Base-by-base conservation (phyloP, 2,329 filamentous ascomycete genomes). In the Talaromyces rugulosus region DNA sequence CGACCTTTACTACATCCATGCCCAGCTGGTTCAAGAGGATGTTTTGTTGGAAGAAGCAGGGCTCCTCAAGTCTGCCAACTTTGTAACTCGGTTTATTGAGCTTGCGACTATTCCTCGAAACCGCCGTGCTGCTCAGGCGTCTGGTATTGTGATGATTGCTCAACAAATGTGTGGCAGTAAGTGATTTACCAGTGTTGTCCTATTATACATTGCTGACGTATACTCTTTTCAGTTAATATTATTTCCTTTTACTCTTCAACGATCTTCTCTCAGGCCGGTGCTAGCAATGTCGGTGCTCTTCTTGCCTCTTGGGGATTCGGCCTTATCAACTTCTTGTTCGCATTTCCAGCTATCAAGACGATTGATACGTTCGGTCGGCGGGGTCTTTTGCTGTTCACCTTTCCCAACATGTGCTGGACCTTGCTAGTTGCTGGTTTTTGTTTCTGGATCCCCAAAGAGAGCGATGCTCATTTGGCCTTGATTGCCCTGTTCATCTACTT, bases 101-200 rank as follows among this genome's bases (percentile, higher is more conserved):
- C 71, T 85, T 0, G 81, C 81, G 63, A 81, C 79, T 14, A 78
- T 81, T 58, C 79, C 79, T 5, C 77, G 80, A 18, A 74, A 81
- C 59, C 77, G 80, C 44, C 78, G 80, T 54, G 92, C 92, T 2
- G 92, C 87, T 3, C 81, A 90, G 34, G 91, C 91, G 5, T 89
- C 90, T 0, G 90, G 87, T 66, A 86, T 87, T 2, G 90, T 94
- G 66, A 96, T 96, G 91, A 87, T 89, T 68, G 87, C 86, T 0
- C 88, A 90, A 73, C 87, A 90, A 73, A 87, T 89, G 83, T 89
- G 87, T 68, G 84, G 83, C 76, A 81, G 62, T 62, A 63, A 63
- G 62, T 60, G 28, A 16, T 31, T 34, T 5, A 18, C 33, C 40
- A 14, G 18, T 50, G 5, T 42, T 31, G 11, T 23, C 4, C 0